A percentile compares a stretch with the other conserved stretches of the same genome.
Conservation (phyloP, 139 green algal species). For the Astrephomene gubernaculifera region DNA sequence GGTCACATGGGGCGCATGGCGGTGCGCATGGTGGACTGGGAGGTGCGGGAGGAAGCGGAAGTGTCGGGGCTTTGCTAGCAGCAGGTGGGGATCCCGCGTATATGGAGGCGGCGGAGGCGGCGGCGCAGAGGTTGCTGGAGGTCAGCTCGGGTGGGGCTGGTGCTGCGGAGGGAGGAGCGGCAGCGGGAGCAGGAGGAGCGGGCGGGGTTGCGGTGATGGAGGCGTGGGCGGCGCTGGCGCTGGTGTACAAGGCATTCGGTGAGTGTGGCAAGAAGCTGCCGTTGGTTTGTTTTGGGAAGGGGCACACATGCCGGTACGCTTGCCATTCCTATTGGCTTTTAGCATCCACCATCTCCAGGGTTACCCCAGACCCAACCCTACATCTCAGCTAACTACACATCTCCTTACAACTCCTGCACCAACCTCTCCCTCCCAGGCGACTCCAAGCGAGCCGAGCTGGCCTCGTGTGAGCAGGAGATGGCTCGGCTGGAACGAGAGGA, state of each 20-base stretch:
- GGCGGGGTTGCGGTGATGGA: neutral
- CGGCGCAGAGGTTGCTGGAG: slow-evolving; percentile 37
- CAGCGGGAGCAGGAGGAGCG: neutral
- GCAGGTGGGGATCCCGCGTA: slow-evolving; percentile 27
- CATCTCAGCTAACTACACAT: too few species aligned
- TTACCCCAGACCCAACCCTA: too few species aligned
- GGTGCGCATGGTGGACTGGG: too few species aligned
- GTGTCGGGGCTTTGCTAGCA: too few species aligned
- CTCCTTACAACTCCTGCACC: too few species aligned
- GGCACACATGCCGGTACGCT: neutral
- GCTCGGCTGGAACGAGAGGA: slow-evolving; percentile 17
- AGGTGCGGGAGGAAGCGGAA: too few species aligned
- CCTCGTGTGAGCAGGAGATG: slow-evolving; percentile 42
- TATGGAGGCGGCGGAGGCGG: slow-evolving; percentile 38
- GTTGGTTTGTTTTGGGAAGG: too few species aligned
- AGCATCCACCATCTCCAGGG: neutral
- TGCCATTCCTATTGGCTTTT: neutral
- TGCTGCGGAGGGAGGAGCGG: neutral
- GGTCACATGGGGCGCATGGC: too few species aligned
- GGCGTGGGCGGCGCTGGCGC: slow-evolving; percentile 28
- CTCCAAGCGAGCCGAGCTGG: slow-evolving; percentile 17
- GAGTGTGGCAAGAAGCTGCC: too few species aligned
- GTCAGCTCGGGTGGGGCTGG: neutral
- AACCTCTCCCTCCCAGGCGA: slow-evolving; percentile 27
- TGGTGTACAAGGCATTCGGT: slow-evolving; percentile 38